A percentile compares a stretch with the other conserved stretches of the same genome.
These are phyloP conservation scores for Thuidium tamariscinum DNA, from an alignment of 225 moss, liverwort and hornwort genomes.

Conservation along the genomic window DNA sequence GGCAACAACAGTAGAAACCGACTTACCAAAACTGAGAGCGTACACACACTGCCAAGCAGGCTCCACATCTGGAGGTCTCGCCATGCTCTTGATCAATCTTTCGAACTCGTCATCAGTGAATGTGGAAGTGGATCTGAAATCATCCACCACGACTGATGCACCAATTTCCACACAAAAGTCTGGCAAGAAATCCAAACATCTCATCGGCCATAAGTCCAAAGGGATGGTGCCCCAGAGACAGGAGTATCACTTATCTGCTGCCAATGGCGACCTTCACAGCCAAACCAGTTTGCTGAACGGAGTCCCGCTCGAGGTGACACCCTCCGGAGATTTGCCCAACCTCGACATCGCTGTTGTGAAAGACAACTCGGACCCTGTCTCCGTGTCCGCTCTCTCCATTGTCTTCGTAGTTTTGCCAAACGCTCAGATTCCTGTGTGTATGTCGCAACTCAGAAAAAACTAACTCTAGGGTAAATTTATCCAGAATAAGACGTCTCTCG, in stretches of 20 bases:
- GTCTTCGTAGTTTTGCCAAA: slow-evolving; percentile 22
- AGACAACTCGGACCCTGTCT: slow-evolving; percentile 1
- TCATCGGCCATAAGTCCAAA: slow-evolving; percentile 11
- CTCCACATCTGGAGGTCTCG: slow-evolving; percentile 19
- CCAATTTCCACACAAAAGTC: neutral
- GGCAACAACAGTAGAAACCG: neutral
- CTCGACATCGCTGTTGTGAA: slow-evolving; percentile 4
- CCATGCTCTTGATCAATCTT: slow-evolving; percentile 28
- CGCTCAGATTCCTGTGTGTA: slow-evolving; percentile 12
- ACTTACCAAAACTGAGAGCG: slow-evolving; percentile 2
- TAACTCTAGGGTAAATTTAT: neutral
- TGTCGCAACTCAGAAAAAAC: neutral
- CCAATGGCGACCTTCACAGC: slow-evolving; percentile 16
- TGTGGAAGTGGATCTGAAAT: slow-evolving; percentile 10
- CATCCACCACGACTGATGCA: neutral
- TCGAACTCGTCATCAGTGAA: slow-evolving; percentile 8
- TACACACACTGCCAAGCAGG: slow-evolving; percentile 41
- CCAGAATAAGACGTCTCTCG: neutral
- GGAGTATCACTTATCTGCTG: slow-evolving; percentile 39
- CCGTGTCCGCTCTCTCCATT: slow-evolving; percentile 15
- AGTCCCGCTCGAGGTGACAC: slow-evolving; percentile 13
- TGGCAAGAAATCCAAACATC: neutral
- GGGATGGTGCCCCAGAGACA: neutral
- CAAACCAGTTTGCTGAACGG: slow-evolving; percentile 36
- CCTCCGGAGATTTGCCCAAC: slow-evolving; percentile 12